These are phyloP conservation scores for Rhinocladiella similis DNA, from an alignment of 2,329 filamentous ascomycete genomes.

Conservation along the genomic window DNA sequence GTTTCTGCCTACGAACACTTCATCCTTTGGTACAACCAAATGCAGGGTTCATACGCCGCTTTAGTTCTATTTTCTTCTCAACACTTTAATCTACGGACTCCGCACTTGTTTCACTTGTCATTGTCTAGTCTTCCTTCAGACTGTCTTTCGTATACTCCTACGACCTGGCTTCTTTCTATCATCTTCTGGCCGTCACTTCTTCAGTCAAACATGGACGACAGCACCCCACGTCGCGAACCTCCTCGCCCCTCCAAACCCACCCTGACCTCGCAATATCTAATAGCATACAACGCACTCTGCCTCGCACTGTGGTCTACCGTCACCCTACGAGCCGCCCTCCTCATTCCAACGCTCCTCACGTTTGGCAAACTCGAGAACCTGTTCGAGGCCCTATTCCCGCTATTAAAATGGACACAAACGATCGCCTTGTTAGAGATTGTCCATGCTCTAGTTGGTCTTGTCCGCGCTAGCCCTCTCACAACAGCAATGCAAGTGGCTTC, in stretches of 20 bases:
- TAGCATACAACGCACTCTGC: slow-evolving; percentile 80
- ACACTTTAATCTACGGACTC: too few relatives aligned
- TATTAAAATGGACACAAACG: slow-evolving; percentile 70
- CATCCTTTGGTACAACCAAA: too few relatives aligned
- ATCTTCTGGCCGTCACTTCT: too few relatives aligned
- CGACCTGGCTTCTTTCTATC: too few relatives aligned
- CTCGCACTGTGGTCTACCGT: slow-evolving; percentile 77
- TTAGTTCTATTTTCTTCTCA: too few relatives aligned
- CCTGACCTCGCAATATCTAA: slow-evolving; percentile 68
- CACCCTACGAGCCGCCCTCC: slow-evolving; percentile 66
- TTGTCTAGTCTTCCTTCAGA: too few relatives aligned
- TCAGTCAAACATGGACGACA: too few relatives aligned
- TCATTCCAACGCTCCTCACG: slow-evolving; percentile 53
- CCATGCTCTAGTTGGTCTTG: slow-evolving; percentile 76
- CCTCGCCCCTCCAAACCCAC: slow-evolving; percentile 33
- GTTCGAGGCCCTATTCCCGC: slow-evolving; percentile 49
- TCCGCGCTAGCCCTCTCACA: slow-evolving; percentile 80
- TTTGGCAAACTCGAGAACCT: slow-evolving; percentile 42
- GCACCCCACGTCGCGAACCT: neutral
- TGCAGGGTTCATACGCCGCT: too few relatives aligned
- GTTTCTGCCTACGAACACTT: too few relatives aligned
- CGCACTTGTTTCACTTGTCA: too few relatives aligned
- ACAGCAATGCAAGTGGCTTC: slow-evolving; percentile 88
- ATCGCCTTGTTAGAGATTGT: slow-evolving; percentile 78
- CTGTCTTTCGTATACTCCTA: too few relatives aligned